Percentiles rank a stretch among this genome's conserved stretches.
These are phyloP conservation scores for Apiotrichum sp. DNA, from an alignment of 1,284 basidiomycete species.

Conservation along the genomic window DNA sequence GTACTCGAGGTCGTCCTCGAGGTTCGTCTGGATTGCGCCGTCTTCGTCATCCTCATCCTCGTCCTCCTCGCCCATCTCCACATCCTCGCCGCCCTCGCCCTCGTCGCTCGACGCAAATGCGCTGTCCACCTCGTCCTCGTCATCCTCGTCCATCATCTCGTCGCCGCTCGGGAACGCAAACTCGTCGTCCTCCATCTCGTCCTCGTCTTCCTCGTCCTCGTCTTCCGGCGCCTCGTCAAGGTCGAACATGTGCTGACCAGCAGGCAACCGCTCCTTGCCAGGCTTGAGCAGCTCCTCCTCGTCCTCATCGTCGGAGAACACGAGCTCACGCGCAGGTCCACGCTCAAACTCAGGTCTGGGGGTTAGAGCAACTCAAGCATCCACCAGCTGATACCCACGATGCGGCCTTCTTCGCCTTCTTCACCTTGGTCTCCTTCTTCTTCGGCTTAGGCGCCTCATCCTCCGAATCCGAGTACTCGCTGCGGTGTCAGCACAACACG, in stretches of 20 bases:
- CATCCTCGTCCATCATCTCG: constrained; percentile 49
- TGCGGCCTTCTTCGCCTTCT: constrained; percentile 39
- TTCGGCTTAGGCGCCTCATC: constrained; percentile 51
- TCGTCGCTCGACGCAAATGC: constrained; percentile 41
- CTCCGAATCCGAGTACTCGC: constrained; percentile 48
- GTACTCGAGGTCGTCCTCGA: constrained; percentile 57
- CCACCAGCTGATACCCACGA: constrained; percentile 9
- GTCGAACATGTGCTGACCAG: constrained; percentile 45
- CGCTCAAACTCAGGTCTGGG: constrained; percentile 32
- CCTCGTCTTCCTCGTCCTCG: constrained; percentile 32
- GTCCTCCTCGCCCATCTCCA: constrained; percentile 17
- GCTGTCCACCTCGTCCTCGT: constrained; percentile 51
- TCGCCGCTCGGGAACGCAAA: constrained; percentile 26
- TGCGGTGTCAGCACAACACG: constrained; percentile 7
- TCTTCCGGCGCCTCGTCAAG: constrained; percentile 43
- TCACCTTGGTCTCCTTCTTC: constrained; percentile 57
- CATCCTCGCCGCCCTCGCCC: constrained; percentile 13
- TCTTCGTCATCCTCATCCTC: constrained; percentile 37
- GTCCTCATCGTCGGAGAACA: constrained; percentile 57
- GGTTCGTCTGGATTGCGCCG: constrained; percentile 47
- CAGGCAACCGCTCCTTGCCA: constrained; percentile 38
- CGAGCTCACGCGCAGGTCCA: constrained; percentile 56
- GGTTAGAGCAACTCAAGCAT: constrained; percentile 23
- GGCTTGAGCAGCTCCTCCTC: constrained; percentile 48
- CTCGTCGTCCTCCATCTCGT: constrained; percentile 52